phyloP scores from a whole-genome alignment of 192 early-diverging fungal genomes.

The Coemansia sp. region DNA sequence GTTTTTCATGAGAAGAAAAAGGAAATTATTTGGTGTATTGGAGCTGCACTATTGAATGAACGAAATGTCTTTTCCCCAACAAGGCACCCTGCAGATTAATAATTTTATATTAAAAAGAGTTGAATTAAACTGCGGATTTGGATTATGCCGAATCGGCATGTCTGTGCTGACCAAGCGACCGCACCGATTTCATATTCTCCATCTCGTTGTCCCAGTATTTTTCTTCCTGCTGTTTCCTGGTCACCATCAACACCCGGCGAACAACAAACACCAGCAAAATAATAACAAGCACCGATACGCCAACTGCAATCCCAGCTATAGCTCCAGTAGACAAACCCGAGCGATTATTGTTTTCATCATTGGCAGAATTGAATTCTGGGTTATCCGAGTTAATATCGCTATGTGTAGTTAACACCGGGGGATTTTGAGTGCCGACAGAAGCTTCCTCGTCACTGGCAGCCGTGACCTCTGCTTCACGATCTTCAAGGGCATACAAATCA shows the following conservation, averaged over 20 bases:
- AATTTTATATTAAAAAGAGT: background rate
- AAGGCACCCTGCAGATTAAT: background rate
- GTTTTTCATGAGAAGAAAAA: constrained; percentile 6
- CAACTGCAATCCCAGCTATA: constrained; percentile 5
- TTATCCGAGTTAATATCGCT: background rate
- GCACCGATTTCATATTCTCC: background rate
- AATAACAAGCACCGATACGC: background rate
- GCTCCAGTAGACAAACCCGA: background rate
- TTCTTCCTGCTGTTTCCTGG: background rate
- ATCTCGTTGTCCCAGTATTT: constrained; percentile 7
- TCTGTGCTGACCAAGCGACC: constrained; percentile 2
- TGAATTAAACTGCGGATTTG: background rate
- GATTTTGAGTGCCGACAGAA: background rate
- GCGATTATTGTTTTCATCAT: background rate
- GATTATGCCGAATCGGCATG: background rate
- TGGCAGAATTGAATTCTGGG: background rate
- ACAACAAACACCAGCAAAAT: background rate
- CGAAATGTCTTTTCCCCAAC: background rate
- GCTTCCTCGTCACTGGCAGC: background rate
- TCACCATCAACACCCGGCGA: background rate
- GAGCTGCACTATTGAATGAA: background rate
- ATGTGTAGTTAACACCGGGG: background rate
- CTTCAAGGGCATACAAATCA: background rate
- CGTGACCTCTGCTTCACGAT: background rate
- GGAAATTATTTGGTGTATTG: background rate